Conservation (phyloP, 2,329 filamentous ascomycete species). For the Penicillium sp. region DNA sequence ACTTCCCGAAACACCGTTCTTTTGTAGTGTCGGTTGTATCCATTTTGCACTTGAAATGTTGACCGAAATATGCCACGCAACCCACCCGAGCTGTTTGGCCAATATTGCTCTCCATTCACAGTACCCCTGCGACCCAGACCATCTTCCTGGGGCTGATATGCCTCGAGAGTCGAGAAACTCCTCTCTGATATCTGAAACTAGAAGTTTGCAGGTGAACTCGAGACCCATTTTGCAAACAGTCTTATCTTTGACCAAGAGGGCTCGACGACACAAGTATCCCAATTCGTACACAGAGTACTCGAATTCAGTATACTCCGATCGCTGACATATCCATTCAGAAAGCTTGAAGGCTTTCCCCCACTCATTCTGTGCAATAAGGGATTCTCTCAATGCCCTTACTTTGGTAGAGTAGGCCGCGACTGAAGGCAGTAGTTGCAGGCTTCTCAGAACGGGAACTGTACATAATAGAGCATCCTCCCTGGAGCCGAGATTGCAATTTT, state of each 20-base stretch:
- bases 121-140: constrained; percentile 10
- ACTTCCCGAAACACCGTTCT: background rate
- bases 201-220: background rate
- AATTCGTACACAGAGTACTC: constrained; percentile 29
- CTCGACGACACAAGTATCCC: constrained; percentile 30
- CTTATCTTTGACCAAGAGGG: constrained; percentile 20
- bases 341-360: constrained; percentile 29
- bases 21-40: constrained; percentile 10
- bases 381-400: constrained; percentile 16
- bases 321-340: constrained; percentile 31
- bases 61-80: constrained; percentile 24
- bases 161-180: constrained; percentile 9
- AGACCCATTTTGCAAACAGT: constrained; percentile 15
- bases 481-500: constrained; percentile 26
- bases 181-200: constrained; percentile 17
- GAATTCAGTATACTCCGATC: constrained; percentile 28
- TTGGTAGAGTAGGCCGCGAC: constrained; percentile 23
- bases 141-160: background rate
- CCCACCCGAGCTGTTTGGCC: constrained; percentile 30
- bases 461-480: constrained; percentile 39
- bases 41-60: constrained; percentile 5
- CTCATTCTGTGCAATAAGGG: constrained; percentile 2
- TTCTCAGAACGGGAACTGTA: constrained; percentile 31
- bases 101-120: constrained; percentile 23
- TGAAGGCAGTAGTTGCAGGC: constrained; percentile 23